Percentiles rank a stretch among this genome's conserved stretches.
Evolutionary conservation across 495 filamentous ascomycete genomes (phyloP).

Genomic region (Cercophora scortea): DNA sequence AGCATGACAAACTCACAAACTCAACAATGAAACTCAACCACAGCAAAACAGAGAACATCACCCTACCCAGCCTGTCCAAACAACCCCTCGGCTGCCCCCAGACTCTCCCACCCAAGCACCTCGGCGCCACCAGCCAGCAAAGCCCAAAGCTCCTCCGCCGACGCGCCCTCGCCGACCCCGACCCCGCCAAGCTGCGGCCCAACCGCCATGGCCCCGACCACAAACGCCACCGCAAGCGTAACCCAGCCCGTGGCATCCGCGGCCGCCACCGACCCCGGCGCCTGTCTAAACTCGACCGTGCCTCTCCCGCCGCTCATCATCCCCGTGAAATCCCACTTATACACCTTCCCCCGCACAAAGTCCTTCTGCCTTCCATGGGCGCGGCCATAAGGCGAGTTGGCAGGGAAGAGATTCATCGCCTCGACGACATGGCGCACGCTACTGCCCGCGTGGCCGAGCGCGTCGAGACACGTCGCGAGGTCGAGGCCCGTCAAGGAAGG

Average conservation of each 20-base stretch:
- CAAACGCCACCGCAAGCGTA: constrained; percentile 17
- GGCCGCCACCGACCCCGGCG: constrained; percentile 11
- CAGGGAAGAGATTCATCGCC: constrained; percentile 16
- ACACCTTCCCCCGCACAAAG: constrained; percentile 21
- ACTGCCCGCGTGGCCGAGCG: constrained; percentile 5
- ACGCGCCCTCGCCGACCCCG: constrained; percentile 4
- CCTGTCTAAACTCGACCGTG: constrained; percentile 24
- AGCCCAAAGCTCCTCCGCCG: constrained; percentile 16
- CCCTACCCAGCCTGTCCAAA: constrained; percentile 4
- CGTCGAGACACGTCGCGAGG: constrained; percentile 4
- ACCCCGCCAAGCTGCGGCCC: constrained; percentile 1
- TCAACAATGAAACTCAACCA: too few relatives aligned
- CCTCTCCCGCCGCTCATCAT: constrained; percentile 10
- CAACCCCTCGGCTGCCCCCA: constrained; percentile 15
- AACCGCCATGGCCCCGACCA: constrained; percentile 11
- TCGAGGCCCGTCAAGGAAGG: neutral
- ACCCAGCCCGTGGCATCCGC: constrained; percentile 16
- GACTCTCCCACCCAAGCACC: constrained; percentile 16
- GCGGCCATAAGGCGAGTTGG: constrained; percentile 7
- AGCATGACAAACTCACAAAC: too few relatives aligned
- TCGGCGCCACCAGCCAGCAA: constrained; percentile 12
- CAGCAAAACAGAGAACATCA: too few relatives aligned
- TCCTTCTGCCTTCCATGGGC: constrained; percentile 11
- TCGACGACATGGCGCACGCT: constrained; percentile 6
- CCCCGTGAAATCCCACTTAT: constrained; percentile 24